Evolutionary conservation across 1,284 basidiomycete genomes (phyloP), one percentile per base, ranked within the genome.

Genomic region (Pseudozyma flocculosa): DNA sequence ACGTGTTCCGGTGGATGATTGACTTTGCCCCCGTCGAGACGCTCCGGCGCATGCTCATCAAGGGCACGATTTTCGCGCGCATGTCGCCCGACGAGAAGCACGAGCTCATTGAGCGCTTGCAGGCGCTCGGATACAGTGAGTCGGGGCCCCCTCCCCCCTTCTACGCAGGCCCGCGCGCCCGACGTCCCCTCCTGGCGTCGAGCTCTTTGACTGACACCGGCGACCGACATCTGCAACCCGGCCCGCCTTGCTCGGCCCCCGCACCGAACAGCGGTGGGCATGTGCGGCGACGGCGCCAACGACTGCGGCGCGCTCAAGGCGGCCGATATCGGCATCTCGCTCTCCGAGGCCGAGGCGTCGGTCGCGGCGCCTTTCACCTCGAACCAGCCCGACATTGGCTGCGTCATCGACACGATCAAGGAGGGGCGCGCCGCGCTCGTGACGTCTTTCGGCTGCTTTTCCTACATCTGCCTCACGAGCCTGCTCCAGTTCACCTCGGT

Each of bases 41-140:
- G 34, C 48, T 76, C 34, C 56, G 73, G 11, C 43, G 74, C 21
- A 76, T 98, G 92, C 86, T 99, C n/a, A 90, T 97, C 56, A 95
- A 96, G 80, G 87, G 93, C 3, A 90, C 95, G 73, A 88, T 98
- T 46, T 99, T 94, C 78, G 93, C 95, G 10, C 86, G 95, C 23
- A 98, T 99, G 95, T 98, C 94, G 17, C 95, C 95, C 0, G 95
- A 98, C 78, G 95, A 98, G 81, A 99, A 99, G 82, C 95, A 97
- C 72, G 95, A 99, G 78, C 86, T 98, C 18, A 90, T 99, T 38
- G 94, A 97, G 78, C 86, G 93, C 3, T 82, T 99, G 21, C 95
- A 98, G 76, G 82, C 84, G 4, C 83, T 98, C 10, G 94, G 93
- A 9, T 98, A 97, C 78, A 95, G 32, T 34, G 32, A 9, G 32